Evolutionary conservation across 192 early-diverging fungal species (phyloP).

Genomic region (Podila verticillata): DNA sequence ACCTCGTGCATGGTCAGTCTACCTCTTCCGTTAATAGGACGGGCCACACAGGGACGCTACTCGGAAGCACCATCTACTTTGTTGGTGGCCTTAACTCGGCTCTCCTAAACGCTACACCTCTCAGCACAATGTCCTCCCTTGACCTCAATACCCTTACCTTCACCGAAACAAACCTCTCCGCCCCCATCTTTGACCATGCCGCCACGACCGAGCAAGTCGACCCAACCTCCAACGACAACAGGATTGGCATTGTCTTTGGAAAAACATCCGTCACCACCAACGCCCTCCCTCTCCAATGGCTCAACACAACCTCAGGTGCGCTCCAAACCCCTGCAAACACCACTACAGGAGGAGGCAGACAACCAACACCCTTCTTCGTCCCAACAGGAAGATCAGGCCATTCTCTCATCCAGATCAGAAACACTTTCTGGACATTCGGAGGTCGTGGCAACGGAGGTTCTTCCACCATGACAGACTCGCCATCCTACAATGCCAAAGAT

Average conservation of each 20-base stretch:
- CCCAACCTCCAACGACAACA: not conserved
- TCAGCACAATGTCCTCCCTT: conserved; percentile 19
- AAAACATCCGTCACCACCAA: not conserved
- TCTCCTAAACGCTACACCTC: not conserved
- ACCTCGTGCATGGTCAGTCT: not conserved
- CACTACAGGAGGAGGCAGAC: no score
- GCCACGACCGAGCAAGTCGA: not conserved
- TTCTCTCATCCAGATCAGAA: conserved; percentile 16
- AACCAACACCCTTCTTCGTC: not conserved
- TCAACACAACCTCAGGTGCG: conserved; percentile 5
- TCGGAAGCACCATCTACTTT: conserved; percentile 31
- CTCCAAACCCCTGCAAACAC: not conserved
- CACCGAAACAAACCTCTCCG: conserved; percentile 4
- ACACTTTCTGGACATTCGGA: conserved; percentile 28
- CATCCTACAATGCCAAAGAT: conserved; percentile 8
- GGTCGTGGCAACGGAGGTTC: not conserved
- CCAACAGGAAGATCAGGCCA: conserved; percentile 9
- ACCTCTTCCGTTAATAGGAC: conserved; percentile 2
- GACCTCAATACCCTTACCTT: conserved; percentile 10
- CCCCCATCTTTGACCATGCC: conserved; percentile 19
- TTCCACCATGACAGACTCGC: conserved; percentile 10
- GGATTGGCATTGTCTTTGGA: conserved; percentile 27
- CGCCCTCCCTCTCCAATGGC: conserved; percentile 13
- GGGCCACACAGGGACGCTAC: conserved; percentile 23
- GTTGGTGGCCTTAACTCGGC: conserved; percentile 23